phyloP scores from a whole-genome alignment of 2,329 filamentous ascomycete genomes.

The Fusarium virguliforme region DNA sequence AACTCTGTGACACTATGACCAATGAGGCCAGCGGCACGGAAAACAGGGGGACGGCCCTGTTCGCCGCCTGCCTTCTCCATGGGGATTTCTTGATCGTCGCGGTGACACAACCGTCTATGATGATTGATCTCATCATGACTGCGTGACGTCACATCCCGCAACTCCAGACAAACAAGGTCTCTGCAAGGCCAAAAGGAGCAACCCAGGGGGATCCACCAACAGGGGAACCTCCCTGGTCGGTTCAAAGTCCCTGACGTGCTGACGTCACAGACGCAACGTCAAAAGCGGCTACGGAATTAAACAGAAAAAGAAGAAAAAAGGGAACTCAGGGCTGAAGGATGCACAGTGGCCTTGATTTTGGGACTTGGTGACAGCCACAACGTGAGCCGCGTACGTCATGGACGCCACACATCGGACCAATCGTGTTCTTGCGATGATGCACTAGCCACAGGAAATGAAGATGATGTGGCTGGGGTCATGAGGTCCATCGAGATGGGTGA shows the following conservation, averaged over 20 bases:
- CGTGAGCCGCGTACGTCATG: conserved; percentile 31
- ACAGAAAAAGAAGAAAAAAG: neutral
- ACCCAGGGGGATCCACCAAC: conserved; percentile 34
- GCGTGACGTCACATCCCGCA: conserved; percentile 39
- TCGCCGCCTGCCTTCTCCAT: conserved; percentile 13
- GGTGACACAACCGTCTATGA: conserved; percentile 28
- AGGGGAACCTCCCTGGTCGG: conserved; percentile 30
- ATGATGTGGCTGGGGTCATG: conserved; percentile 42
- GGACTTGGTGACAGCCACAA: conserved; percentile 32
- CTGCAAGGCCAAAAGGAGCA: neutral
- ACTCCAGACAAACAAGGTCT: conserved; percentile 8
- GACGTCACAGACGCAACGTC: conserved; percentile 42
- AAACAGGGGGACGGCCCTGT: conserved; percentile 3
- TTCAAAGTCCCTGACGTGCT: conserved; percentile 37
- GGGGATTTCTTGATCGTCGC: conserved; percentile 29
- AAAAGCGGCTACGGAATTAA: conserved; percentile 16
- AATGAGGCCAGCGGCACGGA: conserved; percentile 17
- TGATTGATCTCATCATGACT: conserved; percentile 46
- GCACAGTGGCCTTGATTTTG: conserved; percentile 38
- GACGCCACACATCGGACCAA: conserved; percentile 14
- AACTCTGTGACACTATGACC: conserved; percentile 25
- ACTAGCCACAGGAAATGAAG: conserved; percentile 33
- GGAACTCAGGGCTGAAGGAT: conserved; percentile 34
- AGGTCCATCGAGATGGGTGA: conserved; percentile 27
- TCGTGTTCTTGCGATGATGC: neutral